These are phyloP conservation scores for Lathyrus sativus DNA, from an alignment of 306 rosid species.

Conservation along the genomic window DNA sequence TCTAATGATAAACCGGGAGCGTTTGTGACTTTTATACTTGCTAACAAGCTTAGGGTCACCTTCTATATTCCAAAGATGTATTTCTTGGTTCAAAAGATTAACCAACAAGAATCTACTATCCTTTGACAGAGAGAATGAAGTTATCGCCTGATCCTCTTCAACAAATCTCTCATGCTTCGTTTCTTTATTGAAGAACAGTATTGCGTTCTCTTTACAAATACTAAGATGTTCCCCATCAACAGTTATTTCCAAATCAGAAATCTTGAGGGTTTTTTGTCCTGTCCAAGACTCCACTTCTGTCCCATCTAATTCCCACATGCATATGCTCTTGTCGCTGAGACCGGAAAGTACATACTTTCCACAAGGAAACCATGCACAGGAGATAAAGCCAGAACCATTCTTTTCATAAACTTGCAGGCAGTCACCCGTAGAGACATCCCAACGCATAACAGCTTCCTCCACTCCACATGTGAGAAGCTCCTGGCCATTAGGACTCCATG, in stretches of 20 bases:
- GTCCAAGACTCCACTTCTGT: slow-evolving; percentile 83
- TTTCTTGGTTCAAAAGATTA: slow-evolving; percentile 83
- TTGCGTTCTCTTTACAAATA: slow-evolving; percentile 56
- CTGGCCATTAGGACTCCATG: slow-evolving; percentile 85
- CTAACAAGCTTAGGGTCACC: slow-evolving; percentile 59
- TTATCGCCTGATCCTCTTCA: slow-evolving; percentile 69
- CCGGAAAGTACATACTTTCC: slow-evolving; percentile 79
- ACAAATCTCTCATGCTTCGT: slow-evolving; percentile 63
- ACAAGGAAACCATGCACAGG: slow-evolving; percentile 90
- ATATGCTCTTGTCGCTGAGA: slow-evolving; percentile 76
- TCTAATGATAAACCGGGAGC: slow-evolving; percentile 70
- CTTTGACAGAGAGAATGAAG: slow-evolving; percentile 77
- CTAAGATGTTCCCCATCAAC: slow-evolving; percentile 71
- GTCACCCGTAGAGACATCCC: slow-evolving; percentile 81
- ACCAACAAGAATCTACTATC: slow-evolving; percentile 74
- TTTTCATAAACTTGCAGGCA: slow-evolving; percentile 85
- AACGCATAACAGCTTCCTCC: slow-evolving; percentile 86
- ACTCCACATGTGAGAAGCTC: slow-evolving; percentile 92
- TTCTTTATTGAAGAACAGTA: slow-evolving; percentile 70
- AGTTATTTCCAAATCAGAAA: slow-evolving; percentile 81
- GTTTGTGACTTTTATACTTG: slow-evolving; percentile 73
- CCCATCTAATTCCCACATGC: slow-evolving; percentile 89
- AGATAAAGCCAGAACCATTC: slow-evolving; percentile 63
- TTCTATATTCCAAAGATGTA: slow-evolving; percentile 84
- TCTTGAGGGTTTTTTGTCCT: slow-evolving; percentile 72